These are phyloP conservation scores for Daldinia loculata DNA, from an alignment of 495 filamentous ascomycete species.

Conservation along the genomic window DNA sequence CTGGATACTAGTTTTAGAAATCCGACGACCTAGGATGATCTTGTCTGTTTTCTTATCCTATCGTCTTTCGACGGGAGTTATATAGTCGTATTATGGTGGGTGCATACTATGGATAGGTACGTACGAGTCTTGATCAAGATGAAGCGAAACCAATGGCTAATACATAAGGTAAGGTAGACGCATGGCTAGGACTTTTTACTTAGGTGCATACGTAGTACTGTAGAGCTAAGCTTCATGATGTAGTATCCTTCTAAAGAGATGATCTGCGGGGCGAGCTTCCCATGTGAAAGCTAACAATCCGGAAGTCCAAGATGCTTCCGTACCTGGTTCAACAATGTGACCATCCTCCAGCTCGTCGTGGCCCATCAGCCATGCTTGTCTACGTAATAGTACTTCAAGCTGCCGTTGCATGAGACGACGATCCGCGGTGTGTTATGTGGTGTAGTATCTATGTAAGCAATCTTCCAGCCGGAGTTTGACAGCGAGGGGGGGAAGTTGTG, in stretches of 20 bases:
- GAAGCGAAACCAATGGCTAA: neutral
- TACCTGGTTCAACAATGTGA: constrained; percentile 28
- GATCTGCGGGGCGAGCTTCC: constrained; percentile 34
- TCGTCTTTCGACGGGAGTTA: neutral
- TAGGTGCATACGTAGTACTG: constrained; percentile 7
- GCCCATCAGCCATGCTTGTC: constrained; percentile 21
- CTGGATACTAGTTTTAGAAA: constrained; percentile 19
- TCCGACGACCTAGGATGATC: neutral
- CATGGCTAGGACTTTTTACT: neutral
- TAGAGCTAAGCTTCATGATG: neutral
- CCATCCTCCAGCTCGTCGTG: constrained; percentile 13
- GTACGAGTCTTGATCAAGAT: neutral
- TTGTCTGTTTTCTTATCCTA: neutral
- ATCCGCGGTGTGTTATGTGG: constrained; percentile 13
- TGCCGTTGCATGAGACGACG: constrained; percentile 14
- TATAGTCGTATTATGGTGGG: neutral
- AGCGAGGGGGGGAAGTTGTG: neutral
- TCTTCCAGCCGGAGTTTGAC: constrained; percentile 1
- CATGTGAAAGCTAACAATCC: constrained; percentile 13
- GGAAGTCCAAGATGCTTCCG: constrained; percentile 7
- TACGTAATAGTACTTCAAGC: constrained; percentile 26
- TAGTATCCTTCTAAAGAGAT: constrained; percentile 28
- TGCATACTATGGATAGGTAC: too few relatives aligned
- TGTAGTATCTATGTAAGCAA: neutral
- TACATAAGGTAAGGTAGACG: too few relatives aligned